Evolutionary conservation across 2,329 filamentous ascomycete species (phyloP), one percentile per base, ranked within the genome.

Genomic region (Colletotrichum tanaceti): DNA sequence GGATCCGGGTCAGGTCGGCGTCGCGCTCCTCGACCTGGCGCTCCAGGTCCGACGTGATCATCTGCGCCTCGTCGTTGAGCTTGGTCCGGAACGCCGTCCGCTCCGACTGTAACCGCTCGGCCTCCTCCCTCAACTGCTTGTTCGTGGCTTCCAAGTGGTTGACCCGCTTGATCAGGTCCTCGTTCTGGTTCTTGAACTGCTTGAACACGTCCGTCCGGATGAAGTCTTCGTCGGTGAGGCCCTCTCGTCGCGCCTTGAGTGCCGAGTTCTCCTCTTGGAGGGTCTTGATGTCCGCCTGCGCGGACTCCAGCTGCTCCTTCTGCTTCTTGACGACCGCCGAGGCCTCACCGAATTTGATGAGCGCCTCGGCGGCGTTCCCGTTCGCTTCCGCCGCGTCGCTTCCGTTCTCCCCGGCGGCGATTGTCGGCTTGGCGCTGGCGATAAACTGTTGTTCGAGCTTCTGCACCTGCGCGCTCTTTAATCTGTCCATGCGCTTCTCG

Each of bases 131-230:
- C 38, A 98, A 79, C 72, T 94, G 90, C 68, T 91, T 90, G 78
- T 98, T 98, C 14, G 90, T 92, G 4, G 93, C 93, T 79, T 98
- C 95, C 16, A 98, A 81, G 74, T 95, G 90, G 78, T 99, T 99
- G 75, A 97, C 90, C 44, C 93, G 90, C 78, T 93, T 95, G 73
- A 98, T 93, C 10, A 97, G 88, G 73, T 98, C 95, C 75, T 98
- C 96, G 74, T 97, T 93, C 74, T 98, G 93, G 28, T 87, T 87
- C 80, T 94, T 97, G 75, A 98, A 87, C 71, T 92, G 89, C 80
- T 97, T 98, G 86, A 97, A 99, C 3, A 97, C 86, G 74, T 98
- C 94, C 5, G 94, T 97, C 65, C 93, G 90, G 47, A 94, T 90
- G 76, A 97, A 98, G 74, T 99, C 96, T 71, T 99, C 96, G 74